Evolutionary conservation across 371 early-diverging fungal species (phyloP).

Genomic region (Chytridium lagenaria): DNA sequence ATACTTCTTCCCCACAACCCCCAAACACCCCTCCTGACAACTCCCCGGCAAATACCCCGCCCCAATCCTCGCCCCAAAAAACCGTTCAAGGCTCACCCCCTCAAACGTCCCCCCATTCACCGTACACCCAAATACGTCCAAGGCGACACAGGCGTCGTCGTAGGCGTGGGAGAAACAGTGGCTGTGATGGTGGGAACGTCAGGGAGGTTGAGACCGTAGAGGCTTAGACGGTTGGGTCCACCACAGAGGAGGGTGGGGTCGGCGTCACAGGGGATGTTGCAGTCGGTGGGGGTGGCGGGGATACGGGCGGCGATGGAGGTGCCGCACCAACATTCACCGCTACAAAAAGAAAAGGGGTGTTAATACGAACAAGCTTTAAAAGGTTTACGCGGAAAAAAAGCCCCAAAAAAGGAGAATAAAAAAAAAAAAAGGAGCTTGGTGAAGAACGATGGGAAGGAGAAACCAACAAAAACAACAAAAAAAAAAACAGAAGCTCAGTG

Average conservation of each 20-base stretch:
- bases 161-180: background rate
- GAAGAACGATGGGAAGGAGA: too few relatives aligned
- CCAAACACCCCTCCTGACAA: background rate
- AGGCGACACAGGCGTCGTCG: background rate
- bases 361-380: background rate
- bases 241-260: slow-evolving; percentile 7
- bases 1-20: background rate
- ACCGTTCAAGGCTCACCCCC: background rate
- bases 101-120: background rate
- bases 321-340: slow-evolving; percentile 22
- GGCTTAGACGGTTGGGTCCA: background rate
- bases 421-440: too few relatives aligned
- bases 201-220: background rate
- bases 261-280: background rate
- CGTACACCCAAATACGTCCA: background rate
- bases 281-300: background rate
- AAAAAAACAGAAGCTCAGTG: too few relatives aligned
- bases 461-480: too few relatives aligned
- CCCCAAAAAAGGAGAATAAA: too few relatives aligned
- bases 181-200: background rate
- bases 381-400: background rate
- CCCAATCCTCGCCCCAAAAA: background rate
- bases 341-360: background rate
- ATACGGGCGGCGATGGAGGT: background rate
- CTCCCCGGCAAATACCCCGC: background rate